phyloP scores from a whole-genome alignment of 164 flowering plant species.

The Saururus chinensis region DNA sequence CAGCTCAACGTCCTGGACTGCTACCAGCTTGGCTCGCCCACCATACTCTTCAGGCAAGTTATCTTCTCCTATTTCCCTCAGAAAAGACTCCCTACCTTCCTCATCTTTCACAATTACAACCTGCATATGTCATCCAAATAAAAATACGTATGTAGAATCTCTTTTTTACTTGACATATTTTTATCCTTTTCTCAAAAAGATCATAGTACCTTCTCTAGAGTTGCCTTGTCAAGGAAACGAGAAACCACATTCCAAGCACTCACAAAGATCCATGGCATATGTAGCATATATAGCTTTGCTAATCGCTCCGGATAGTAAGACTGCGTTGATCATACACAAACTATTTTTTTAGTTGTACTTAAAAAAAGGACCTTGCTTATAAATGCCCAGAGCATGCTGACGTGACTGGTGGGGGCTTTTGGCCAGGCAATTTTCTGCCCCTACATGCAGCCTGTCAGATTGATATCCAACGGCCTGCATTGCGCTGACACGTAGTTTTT shows the following conservation, averaged over 20 bases:
- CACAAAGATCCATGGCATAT: slow-evolving; percentile 77
- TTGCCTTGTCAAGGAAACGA: slow-evolving; percentile 71
- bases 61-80: slow-evolving; percentile 54
- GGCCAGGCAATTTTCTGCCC: too few species aligned
- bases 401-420: too few species aligned
- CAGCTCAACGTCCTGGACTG: slow-evolving; percentile 49
- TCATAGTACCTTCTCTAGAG: slow-evolving; percentile 51
- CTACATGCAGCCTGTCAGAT: too few species aligned
- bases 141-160: too few species aligned
- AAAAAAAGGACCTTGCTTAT: too few species aligned
- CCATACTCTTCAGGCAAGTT: slow-evolving; percentile 61
- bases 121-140: slow-evolving; percentile 24
- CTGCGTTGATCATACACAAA: slow-evolving; percentile 21
- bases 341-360: too few species aligned
- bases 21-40: slow-evolving; percentile 50
- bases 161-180: too few species aligned
- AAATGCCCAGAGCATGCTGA: too few species aligned
- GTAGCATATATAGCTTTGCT: slow-evolving; percentile 43
- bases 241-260: slow-evolving; percentile 69
- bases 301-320: slow-evolving; percentile 84
- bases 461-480: too few species aligned
- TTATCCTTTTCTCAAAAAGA: too few species aligned
- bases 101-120: slow-evolving; percentile 55
- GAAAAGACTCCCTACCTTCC: slow-evolving; percentile 29
- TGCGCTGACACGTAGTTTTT: too few species aligned